These are phyloP conservation scores for Musa troglodytarum DNA, from an alignment of 176 grass and related monocot genomes.

Conservation along the genomic window DNA sequence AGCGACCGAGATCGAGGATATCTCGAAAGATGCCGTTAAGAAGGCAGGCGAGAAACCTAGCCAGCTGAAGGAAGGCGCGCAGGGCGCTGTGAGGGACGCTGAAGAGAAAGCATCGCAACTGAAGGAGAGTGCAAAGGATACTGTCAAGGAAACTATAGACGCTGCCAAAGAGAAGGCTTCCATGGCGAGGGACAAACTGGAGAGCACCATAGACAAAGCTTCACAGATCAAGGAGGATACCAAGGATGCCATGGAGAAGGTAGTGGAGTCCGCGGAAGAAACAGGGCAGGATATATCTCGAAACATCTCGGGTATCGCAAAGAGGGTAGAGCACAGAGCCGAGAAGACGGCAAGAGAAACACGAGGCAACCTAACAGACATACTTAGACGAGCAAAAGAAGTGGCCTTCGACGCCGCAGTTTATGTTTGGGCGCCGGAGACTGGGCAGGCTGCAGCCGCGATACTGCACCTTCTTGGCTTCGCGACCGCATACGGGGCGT, in stretches of 20 bases:
- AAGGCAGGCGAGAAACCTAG: background rate
- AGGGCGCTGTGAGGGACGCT: conserved; percentile 8
- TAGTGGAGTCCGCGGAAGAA: conserved; percentile 16
- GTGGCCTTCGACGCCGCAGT: conserved; percentile 40
- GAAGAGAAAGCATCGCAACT: conserved; percentile 17
- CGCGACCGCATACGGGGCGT: conserved; percentile 48
- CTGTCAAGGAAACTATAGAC: background rate
- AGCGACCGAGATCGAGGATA: conserved; percentile 15
- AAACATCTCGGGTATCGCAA: background rate
- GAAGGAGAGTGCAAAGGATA: conserved; percentile 12
- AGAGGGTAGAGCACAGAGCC: conserved; percentile 11
- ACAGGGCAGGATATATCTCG: background rate
- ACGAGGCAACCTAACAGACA: conserved; percentile 51
- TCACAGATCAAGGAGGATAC: conserved; percentile 6
- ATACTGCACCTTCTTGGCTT: conserved; percentile 55
- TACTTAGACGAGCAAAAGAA: conserved; percentile 34
- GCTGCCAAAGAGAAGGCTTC: conserved; percentile 29
- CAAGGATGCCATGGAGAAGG: conserved; percentile 22
- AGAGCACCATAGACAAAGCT: conserved; percentile 20
- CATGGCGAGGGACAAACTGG: conserved; percentile 9
- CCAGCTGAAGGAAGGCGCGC: conserved; percentile 25
- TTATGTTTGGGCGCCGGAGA: conserved; percentile 28
- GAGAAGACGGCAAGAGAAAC: conserved; percentile 25
- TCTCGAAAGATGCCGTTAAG: conserved; percentile 18
- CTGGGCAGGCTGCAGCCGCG: conserved; percentile 25